phyloP scores from a whole-genome alignment of 768 basidiomycete species.

The Mrakia gelida region DNA sequence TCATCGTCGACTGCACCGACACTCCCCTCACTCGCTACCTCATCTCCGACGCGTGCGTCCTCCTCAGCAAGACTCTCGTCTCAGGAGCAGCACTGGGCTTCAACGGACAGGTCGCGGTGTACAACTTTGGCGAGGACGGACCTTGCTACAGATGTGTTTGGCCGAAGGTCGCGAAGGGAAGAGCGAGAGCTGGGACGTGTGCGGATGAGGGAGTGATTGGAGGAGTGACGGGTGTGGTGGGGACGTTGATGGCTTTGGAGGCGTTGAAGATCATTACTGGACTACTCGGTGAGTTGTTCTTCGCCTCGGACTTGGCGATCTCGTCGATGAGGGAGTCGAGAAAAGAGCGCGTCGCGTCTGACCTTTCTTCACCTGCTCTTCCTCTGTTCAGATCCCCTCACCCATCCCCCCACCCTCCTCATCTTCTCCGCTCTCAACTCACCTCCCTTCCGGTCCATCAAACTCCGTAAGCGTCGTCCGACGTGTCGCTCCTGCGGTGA shows the following conservation, averaged over 20 bases:
- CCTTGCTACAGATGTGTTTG: slow-evolving; percentile 95
- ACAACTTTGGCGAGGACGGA: slow-evolving; percentile 57
- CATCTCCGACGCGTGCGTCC: slow-evolving; percentile 77
- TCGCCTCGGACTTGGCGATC: not conserved
- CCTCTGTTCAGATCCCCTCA: slow-evolving; percentile 46
- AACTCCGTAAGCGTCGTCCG: slow-evolving; percentile 65
- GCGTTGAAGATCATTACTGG: slow-evolving; percentile 73
- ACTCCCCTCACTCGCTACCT: slow-evolving; percentile 89
- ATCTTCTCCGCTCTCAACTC: slow-evolving; percentile 66
- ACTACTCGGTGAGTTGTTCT: slow-evolving; percentile 47
- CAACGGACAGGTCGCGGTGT: slow-evolving; percentile 49
- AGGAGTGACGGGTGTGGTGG: slow-evolving; percentile 81
- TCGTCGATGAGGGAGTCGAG: not conserved
- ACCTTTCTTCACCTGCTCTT: not conserved
- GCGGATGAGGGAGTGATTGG: slow-evolving; percentile 87
- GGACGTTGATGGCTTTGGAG: slow-evolving; percentile 83
- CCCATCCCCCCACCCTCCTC: slow-evolving; percentile 61
- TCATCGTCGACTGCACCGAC: slow-evolving; percentile 92
- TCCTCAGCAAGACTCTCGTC: slow-evolving; percentile 72
- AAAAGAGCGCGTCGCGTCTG: not conserved
- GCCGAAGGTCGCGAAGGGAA: slow-evolving; percentile 57
- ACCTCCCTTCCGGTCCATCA: slow-evolving; percentile 75
- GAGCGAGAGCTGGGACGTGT: slow-evolving; percentile 56
- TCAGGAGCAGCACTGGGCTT: slow-evolving; percentile 75
- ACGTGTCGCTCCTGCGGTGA: slow-evolving; percentile 65